phyloP scores from a whole-genome alignment of 2,329 filamentous ascomycete species.

The Colletotrichum higginsianum region DNA sequence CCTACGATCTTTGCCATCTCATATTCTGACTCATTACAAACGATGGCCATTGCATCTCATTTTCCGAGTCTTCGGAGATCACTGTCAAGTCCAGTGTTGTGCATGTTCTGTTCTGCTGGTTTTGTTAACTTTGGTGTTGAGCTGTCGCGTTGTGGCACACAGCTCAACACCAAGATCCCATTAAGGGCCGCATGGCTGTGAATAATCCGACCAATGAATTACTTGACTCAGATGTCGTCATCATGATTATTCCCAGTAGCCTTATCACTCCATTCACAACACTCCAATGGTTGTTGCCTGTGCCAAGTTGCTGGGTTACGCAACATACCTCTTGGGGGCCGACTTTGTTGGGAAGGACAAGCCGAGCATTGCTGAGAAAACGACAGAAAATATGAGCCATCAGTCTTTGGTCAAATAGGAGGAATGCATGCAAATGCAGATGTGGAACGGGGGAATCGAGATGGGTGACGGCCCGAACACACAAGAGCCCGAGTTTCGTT shows the following conservation, averaged over 20 bases:
- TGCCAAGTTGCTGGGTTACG: background rate
- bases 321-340: background rate
- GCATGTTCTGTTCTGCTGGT: background rate
- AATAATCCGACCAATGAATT: background rate
- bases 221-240: background rate
- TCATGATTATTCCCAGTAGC: background rate
- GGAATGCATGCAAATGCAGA: conserved; percentile 11
- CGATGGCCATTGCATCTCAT: too few relatives aligned
- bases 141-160: too few relatives aligned
- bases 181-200: background rate
- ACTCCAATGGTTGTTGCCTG: background rate
- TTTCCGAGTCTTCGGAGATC: background rate
- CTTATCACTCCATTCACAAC: background rate
- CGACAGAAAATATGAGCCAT: background rate
- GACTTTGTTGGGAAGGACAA: background rate
- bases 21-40: background rate
- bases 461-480: background rate
- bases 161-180: background rate
- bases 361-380: background rate
- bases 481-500: background rate
- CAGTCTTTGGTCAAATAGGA: background rate
- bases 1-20: too few relatives aligned
- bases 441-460: background rate
- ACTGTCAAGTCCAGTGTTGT: background rate
- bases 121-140: background rate